Conservation (phyloP, 345 rosid species). For the Leavenworthia alabamica region DNA sequence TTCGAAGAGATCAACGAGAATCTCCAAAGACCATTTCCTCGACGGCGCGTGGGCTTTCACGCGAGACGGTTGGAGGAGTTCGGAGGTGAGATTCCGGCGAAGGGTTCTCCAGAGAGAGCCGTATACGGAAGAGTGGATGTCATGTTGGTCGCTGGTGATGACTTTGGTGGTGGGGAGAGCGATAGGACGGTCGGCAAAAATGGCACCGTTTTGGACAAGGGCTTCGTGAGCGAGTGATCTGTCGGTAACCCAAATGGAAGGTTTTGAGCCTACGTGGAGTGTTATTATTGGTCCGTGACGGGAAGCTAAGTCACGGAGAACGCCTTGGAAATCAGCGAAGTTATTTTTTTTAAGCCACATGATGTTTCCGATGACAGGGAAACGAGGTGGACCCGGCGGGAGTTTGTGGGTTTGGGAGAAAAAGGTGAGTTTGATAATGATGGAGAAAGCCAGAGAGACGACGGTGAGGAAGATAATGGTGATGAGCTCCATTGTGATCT, state of each 20-base stretch:
- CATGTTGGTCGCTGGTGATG: conserved; percentile 27
- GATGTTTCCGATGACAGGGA: conserved; percentile 33
- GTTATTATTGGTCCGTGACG: conserved; percentile 41
- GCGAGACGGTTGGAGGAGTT: conserved; percentile 40
- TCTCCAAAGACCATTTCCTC: conserved; percentile 41
- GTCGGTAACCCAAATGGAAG: conserved; percentile 36
- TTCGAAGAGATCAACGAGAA: conserved; percentile 18
- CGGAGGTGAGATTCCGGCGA: conserved; percentile 43
- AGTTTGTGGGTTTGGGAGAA: conserved; percentile 16
- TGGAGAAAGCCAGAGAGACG: conserved; percentile 1
- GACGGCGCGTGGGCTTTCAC: conserved; percentile 30
- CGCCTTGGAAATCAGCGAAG: conserved; percentile 26
- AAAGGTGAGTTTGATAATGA: conserved; percentile 14
- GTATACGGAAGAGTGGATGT: conserved; percentile 37
- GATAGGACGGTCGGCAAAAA: conserved; percentile 41
- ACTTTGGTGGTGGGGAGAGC: conserved; percentile 23
- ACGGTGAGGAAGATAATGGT: conserved; percentile 17
- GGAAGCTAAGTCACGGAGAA: conserved; percentile 26
- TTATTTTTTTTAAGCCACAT: conserved; percentile 27
- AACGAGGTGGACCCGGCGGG: conserved; percentile 24
- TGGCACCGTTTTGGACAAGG: conserved; percentile 38
- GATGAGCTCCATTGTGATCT: conserved; percentile 23
- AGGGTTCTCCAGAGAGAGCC: conserved; percentile 43
- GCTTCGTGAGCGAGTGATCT: conserved; percentile 40
- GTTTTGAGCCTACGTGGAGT: conserved; percentile 31